A percentile compares a stretch with the other conserved stretches of the same genome.
Conservation (phyloP, 2,329 filamentous ascomycete species). For the Ophioceras dolichostomum region DNA sequence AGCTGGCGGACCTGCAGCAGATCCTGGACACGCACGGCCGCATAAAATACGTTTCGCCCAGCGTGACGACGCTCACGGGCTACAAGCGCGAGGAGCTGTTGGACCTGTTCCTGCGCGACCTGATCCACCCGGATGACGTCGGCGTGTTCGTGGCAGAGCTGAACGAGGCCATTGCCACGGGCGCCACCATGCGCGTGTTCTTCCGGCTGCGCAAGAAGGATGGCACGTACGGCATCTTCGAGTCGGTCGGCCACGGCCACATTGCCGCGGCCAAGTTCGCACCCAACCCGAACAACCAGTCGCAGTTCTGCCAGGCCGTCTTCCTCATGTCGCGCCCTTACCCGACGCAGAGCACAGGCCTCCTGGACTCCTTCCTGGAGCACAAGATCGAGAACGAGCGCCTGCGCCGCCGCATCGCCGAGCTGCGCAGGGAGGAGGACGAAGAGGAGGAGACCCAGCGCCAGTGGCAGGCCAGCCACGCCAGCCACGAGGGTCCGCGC, state of each 20-base stretch:
- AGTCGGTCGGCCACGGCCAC: constrained; percentile 87
- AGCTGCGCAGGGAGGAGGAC: constrained; percentile 74
- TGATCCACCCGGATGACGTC: constrained; percentile 77
- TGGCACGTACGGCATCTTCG: constrained; percentile 66
- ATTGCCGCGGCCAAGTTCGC: constrained; percentile 57
- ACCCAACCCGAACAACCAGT: constrained; percentile 50
- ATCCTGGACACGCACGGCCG: constrained; percentile 77
- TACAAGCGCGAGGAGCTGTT: constrained; percentile 59
- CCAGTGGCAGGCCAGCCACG: constrained; percentile 14
- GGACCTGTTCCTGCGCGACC: constrained; percentile 66
- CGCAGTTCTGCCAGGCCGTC: constrained; percentile 71
- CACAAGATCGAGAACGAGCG: constrained; percentile 96
- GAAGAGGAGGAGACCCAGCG: constrained; percentile 60
- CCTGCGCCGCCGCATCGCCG: constrained; percentile 69
- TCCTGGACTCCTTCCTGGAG: constrained; percentile 87
- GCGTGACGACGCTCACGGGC: constrained; percentile 61
- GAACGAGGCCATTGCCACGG: constrained; percentile 75
- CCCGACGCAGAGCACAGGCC: constrained; percentile 71
- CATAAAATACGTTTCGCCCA: constrained; percentile 78
- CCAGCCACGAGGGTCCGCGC: background rate
- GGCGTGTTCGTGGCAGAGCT: constrained; percentile 74
- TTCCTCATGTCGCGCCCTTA: constrained; percentile 91
- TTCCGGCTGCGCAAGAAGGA: constrained; percentile 65
- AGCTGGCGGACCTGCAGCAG: constrained; percentile 78
- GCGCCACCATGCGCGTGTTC: constrained; percentile 71